Conservation (phyloP, 768 basidiomycete genomes). For the Leccinum subgranulosum region DNA sequence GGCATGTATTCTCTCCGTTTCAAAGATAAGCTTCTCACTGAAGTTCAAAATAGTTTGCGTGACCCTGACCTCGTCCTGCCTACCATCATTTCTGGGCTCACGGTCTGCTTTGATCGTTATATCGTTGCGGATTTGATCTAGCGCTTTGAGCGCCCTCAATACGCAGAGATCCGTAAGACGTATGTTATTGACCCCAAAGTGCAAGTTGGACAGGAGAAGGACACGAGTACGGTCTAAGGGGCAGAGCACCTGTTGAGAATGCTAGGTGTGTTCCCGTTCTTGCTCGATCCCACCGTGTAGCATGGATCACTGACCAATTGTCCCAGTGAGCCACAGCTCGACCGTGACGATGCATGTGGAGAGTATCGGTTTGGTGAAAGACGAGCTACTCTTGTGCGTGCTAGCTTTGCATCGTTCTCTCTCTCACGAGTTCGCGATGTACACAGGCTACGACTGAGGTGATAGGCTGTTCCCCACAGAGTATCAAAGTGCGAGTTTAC, state of each 20-base stretch:
- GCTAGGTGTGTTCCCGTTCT: constrained; percentile 61
- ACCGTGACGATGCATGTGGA: constrained; percentile 89
- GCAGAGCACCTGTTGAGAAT: constrained; percentile 91
- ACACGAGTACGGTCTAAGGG: constrained; percentile 89
- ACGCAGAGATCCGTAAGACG: constrained; percentile 69
- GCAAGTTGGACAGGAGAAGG: constrained; percentile 64
- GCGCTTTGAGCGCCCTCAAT: constrained; percentile 92
- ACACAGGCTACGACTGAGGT: constrained; percentile 68
- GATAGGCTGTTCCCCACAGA: constrained; percentile 70
- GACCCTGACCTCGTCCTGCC: constrained; percentile 68
- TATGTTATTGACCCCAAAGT: constrained; percentile 75
- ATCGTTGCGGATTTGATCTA: constrained; percentile 78
- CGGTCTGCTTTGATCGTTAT: constrained; percentile 90
- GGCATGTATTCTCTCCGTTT: constrained; percentile 32
- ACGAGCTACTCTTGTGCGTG: constrained; percentile 78
- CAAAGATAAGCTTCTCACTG: background rate
- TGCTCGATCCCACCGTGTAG: background rate
- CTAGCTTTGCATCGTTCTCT: background rate
- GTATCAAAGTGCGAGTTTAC: constrained; percentile 72
- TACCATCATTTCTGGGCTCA: constrained; percentile 81
- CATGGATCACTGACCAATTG: too few relatives aligned
- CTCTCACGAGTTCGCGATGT: background rate
- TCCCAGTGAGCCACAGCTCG: too few relatives aligned
- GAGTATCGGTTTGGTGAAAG: constrained; percentile 77
- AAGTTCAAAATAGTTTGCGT: constrained; percentile 45